Evolutionary conservation across 2,329 filamentous ascomycete species (phyloP).

Genomic region (Sclerotinia subarctica): DNA sequence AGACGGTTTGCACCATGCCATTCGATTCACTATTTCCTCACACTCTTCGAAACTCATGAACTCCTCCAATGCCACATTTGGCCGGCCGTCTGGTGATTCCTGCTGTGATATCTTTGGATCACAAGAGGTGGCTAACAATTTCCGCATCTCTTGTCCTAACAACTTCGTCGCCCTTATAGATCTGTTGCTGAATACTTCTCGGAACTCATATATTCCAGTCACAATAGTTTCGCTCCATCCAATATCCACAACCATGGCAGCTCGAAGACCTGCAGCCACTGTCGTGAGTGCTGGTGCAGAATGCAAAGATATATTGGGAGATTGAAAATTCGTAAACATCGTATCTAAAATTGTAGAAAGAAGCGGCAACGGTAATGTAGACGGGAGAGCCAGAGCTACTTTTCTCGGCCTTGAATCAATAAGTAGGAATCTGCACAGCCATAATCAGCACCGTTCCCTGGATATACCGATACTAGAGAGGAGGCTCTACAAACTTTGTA

Average conservation of each 20-base stretch:
- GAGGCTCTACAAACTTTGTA: constrained; percentile 62
- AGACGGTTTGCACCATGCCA: constrained; percentile 68
- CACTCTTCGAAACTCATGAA: constrained; percentile 70
- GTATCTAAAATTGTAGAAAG: constrained; percentile 73
- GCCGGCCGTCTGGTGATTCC: constrained; percentile 14
- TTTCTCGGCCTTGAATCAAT: constrained; percentile 74
- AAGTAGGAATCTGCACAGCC: constrained; percentile 52
- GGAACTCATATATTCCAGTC: constrained; percentile 86
- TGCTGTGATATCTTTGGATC: constrained; percentile 34
- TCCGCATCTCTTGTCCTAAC: constrained; percentile 67
- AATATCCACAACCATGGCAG: constrained; percentile 83
- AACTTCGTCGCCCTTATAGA: constrained; percentile 72
- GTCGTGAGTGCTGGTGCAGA: constrained; percentile 71
- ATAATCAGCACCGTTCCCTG: constrained; percentile 21
- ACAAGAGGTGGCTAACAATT: constrained; percentile 52
- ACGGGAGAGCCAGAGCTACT: constrained; percentile 72
- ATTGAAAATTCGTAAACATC: constrained; percentile 76
- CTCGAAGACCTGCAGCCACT: constrained; percentile 77
- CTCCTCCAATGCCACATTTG: constrained; percentile 22
- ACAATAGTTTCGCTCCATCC: constrained; percentile 89
- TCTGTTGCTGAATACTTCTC: constrained; percentile 68
- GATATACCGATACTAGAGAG: neutral
- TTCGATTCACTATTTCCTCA: constrained; percentile 71
- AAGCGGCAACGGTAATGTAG: constrained; percentile 72
- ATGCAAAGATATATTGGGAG: constrained; percentile 76